Evolutionary conservation across 495 filamentous ascomycete genomes (phyloP), one percentile per base, ranked within the genome.

Genomic region (Bacidia gigantensis): DNA sequence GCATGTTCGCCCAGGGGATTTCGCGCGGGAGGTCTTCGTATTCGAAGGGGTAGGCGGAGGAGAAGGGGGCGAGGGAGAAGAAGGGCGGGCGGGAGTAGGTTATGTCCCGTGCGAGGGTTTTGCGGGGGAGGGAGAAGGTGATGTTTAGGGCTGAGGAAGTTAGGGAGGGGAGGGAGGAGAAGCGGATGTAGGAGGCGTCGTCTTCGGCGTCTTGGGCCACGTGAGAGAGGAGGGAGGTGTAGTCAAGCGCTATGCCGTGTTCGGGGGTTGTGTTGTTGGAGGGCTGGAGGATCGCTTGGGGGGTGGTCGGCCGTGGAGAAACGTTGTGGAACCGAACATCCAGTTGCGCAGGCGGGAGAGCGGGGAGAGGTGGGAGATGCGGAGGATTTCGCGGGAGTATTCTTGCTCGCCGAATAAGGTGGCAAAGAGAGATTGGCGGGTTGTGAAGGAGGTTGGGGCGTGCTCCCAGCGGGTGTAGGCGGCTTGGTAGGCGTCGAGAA

Each of bases 321-420:
- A 1, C 56, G 57, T 0, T 71, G 72, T 50, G 2, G 58, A 52
- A 41, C 67, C 67, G 3, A 77, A 49, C 7, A 35, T 5, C 69
- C 69, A 73, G 49, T 75, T 71, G 48, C 64, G 69, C 59, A 69
- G 59, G 0, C 57, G 50, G 32, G 57, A 68, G n/a, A 61, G 54
- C 0, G 65, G 67, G 25, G 67, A 29, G 38, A 60, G 54, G 21
- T 48, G 54, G 14, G 50, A 58, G n/a, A 61, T 66, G 52, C 75
- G 71, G 57, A 72, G 67, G 41, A 70, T 59, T 56, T 79, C 71
- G 38, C 77, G 67, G 24, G 73, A 62, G 26, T 75, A 73, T 63
- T 81, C 77, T 57, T 82, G 78, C 32, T 73, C 67, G 45, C 76
- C 77, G 50, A 73, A 80, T 46, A 82, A 74, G 49, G 73, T 66